A percentile compares a stretch with the other conserved stretches of the same genome.
Conservation (phyloP, 768 basidiomycete genomes). For the Asterophora lycoperdoides region DNA sequence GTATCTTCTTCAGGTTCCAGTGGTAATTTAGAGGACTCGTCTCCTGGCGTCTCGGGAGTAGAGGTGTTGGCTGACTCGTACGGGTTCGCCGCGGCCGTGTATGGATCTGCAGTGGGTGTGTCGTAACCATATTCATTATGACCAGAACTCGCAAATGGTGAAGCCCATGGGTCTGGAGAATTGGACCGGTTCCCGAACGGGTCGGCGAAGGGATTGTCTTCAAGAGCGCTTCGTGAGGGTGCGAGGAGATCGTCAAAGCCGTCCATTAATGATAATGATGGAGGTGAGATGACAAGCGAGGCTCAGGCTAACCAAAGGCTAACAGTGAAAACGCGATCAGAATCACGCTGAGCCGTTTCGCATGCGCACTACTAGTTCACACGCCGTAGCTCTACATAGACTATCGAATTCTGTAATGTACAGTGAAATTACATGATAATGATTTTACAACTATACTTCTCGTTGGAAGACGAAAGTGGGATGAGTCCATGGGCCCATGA, state of each 20-base stretch:
- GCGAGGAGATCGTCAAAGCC: slow-evolving; percentile 73
- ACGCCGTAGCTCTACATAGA: too few species aligned
- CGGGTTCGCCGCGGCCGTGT: slow-evolving; percentile 23
- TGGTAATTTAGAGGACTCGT: slow-evolving; percentile 34
- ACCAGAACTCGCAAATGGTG: slow-evolving; percentile 42
- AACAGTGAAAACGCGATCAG: not conserved
- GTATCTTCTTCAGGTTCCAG: slow-evolving; percentile 12
- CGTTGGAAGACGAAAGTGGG: not conserved
- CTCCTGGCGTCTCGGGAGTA: slow-evolving; percentile 19
- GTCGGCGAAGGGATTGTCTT: slow-evolving; percentile 73
- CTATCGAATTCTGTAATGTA: not conserved
- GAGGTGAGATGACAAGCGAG: too few species aligned
- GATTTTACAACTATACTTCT: slow-evolving; percentile 12
- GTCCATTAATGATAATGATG: slow-evolving; percentile 50
- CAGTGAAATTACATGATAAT: slow-evolving; percentile 1
- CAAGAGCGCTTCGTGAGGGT: slow-evolving; percentile 56
- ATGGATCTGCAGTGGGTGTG: slow-evolving; percentile 17
- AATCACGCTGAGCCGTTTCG: too few species aligned
- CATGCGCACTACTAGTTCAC: too few species aligned
- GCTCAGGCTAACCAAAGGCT: too few species aligned
- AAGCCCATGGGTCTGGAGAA: slow-evolving; percentile 77
- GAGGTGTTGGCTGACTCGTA: slow-evolving; percentile 24
- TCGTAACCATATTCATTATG: slow-evolving; percentile 24
- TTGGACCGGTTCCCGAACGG: slow-evolving; percentile 63
- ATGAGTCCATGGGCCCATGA: slow-evolving; percentile 1